phyloP scores from a whole-genome alignment of 2,329 filamentous ascomycete species.

The Nemania sp. region DNA sequence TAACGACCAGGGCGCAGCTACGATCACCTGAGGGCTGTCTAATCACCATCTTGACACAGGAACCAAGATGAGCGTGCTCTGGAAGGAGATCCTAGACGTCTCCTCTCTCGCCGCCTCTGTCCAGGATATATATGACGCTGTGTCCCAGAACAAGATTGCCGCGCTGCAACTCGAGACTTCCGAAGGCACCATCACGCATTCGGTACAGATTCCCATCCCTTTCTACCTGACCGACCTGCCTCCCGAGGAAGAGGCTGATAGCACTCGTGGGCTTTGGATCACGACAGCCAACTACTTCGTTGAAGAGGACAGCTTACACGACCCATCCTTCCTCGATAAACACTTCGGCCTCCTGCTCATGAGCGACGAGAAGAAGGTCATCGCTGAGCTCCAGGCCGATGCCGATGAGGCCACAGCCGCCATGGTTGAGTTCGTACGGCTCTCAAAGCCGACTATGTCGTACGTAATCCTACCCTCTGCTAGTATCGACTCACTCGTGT shows the following conservation, averaged over 20 bases:
- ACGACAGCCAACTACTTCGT: slow-evolving; percentile 82
- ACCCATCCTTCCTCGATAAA: slow-evolving; percentile 74
- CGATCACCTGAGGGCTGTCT: background rate
- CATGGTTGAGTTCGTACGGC: slow-evolving; percentile 80
- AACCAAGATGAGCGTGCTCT: slow-evolving; percentile 67
- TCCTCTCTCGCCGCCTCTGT: slow-evolving; percentile 84
- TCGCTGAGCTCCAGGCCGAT: slow-evolving; percentile 76
- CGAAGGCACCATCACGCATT: slow-evolving; percentile 62
- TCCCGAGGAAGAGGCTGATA: slow-evolving; percentile 63
- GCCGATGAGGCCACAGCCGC: slow-evolving; percentile 75
- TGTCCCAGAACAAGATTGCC: slow-evolving; percentile 84
- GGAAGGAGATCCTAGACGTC: slow-evolving; percentile 70
- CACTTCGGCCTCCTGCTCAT: slow-evolving; percentile 87
- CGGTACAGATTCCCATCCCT: slow-evolving; percentile 67
- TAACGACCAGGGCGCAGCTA: background rate
- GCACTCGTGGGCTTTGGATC: slow-evolving; percentile 78
- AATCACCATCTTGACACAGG: slow-evolving; percentile 41
- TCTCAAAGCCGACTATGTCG: slow-evolving; percentile 71
- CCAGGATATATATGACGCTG: slow-evolving; percentile 78
- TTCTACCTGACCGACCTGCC: slow-evolving; percentile 76
- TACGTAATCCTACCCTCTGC: slow-evolving; percentile 47
- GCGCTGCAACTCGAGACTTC: slow-evolving; percentile 74
- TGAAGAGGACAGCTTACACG: slow-evolving; percentile 68
- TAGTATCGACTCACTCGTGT: background rate
- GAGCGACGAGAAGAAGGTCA: slow-evolving; percentile 75